A percentile compares a stretch with the other conserved stretches of the same genome.
Evolutionary conservation across 1,139 yeast species (phyloP).

Genomic region (Saccharomyces hybrid): DNA sequence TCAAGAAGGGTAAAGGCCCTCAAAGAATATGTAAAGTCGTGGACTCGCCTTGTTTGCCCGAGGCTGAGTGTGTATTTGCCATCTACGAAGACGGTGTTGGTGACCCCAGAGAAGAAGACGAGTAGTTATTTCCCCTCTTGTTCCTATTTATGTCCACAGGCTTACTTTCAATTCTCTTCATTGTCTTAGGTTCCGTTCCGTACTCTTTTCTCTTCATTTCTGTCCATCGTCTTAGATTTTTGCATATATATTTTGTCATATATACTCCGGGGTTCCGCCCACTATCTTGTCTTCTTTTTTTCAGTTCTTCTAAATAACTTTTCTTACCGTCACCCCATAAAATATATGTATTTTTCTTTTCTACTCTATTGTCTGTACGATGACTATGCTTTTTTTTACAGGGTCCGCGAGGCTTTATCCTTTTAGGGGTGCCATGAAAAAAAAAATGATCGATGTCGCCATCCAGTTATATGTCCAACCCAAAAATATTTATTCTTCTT

Average conservation of each 20-base stretch:
- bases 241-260: not conserved
- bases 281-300: not conserved
- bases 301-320: not conserved
- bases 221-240: not conserved
- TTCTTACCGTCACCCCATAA: not conserved
- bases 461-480: not conserved
- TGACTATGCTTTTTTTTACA: not conserved
- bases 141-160: not conserved
- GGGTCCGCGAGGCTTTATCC: slow-evolving; percentile 1
- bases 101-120: slow-evolving; percentile 81
- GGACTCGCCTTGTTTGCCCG: slow-evolving; percentile 90
- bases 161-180: not conserved
- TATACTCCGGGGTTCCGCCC: not conserved
- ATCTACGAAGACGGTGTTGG: slow-evolving; percentile 96
- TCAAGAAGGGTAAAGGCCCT: slow-evolving; percentile 85
- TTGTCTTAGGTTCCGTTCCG: not conserved
- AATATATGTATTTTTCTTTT: not conserved
- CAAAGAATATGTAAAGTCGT: slow-evolving; percentile 89
- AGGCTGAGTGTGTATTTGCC: slow-evolving; percentile 90
- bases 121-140: slow-evolving; percentile 13
- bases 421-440: not conserved
- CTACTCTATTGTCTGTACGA: not conserved
- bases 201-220: not conserved
- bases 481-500: not conserved
- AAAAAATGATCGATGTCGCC: not conserved